Conservation (phyloP, 371 early-diverging fungal genomes). For the Rhizopus delemar region DNA sequence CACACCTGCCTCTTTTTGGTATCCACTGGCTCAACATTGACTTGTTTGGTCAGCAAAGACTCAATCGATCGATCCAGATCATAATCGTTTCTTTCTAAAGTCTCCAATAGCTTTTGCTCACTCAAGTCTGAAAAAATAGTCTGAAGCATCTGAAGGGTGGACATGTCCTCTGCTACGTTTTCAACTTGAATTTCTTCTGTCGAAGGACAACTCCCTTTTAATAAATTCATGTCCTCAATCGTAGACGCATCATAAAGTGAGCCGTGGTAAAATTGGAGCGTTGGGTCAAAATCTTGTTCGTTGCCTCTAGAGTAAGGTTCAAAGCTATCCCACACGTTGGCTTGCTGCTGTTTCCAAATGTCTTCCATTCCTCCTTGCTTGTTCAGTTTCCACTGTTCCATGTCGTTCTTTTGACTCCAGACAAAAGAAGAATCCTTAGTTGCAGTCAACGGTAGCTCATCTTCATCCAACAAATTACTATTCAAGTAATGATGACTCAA, state of each 20-base stretch:
- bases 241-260: slow-evolving; percentile 37
- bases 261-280: slow-evolving; percentile 47
- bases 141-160: slow-evolving; percentile 57
- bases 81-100: slow-evolving; percentile 48
- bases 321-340: slow-evolving; percentile 19
- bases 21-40: background rate
- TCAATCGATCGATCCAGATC: slow-evolving; percentile 54
- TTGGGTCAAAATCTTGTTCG: slow-evolving; percentile 52
- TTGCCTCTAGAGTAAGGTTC: slow-evolving; percentile 27
- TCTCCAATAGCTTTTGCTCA: slow-evolving; percentile 45
- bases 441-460: slow-evolving; percentile 1
- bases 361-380: background rate
- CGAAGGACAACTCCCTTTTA: slow-evolving; percentile 36
- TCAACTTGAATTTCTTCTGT: slow-evolving; percentile 39
- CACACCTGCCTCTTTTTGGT: slow-evolving; percentile 61
- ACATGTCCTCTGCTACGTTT: slow-evolving; percentile 55
- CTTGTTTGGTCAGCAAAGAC: slow-evolving; percentile 20
- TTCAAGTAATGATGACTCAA: slow-evolving; percentile 19
- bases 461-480: slow-evolving; percentile 20
- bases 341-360: slow-evolving; percentile 13
- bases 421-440: background rate
- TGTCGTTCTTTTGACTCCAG: background rate
- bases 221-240: slow-evolving; percentile 40
- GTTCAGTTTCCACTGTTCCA: too few relatives aligned
- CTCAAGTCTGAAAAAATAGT: slow-evolving; percentile 54